Evolutionary conservation across 2,329 filamentous ascomycete genomes (phyloP).

Genomic region (Claviceps pusilla): DNA sequence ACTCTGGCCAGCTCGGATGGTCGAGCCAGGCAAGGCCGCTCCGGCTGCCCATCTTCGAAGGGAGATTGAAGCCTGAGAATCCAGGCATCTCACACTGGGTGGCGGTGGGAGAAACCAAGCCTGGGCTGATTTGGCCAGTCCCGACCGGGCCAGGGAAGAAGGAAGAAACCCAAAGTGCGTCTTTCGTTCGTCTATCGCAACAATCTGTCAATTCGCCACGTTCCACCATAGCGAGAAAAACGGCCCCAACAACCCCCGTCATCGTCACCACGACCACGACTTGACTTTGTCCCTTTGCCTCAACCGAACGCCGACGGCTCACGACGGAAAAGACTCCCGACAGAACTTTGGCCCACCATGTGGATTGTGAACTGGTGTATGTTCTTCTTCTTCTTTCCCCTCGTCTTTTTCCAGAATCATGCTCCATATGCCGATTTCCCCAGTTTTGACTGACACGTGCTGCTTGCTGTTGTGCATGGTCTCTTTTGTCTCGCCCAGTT

Average conservation of each 20-base stretch:
- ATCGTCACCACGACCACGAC: constrained; percentile 7
- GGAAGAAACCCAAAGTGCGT: not conserved
- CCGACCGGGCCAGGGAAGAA: not conserved
- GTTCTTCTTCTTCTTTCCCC: constrained; percentile 16
- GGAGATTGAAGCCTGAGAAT: constrained; percentile 10
- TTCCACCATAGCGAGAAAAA: constrained; percentile 3
- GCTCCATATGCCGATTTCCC: not conserved
- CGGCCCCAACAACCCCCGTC: constrained; percentile 1
- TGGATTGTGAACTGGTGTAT: constrained; percentile 95
- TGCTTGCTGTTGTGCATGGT: constrained; percentile 7
- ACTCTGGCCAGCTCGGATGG: not conserved
- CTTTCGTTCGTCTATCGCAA: not conserved
- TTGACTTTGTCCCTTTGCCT: constrained; percentile 6
- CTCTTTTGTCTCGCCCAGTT: constrained; percentile 29
- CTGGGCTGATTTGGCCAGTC: not conserved
- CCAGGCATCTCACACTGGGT: constrained; percentile 7
- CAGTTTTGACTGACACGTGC: constrained; percentile 19
- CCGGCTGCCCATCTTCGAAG: not conserved
- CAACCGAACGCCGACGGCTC: constrained; percentile 4
- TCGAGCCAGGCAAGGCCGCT: not conserved
- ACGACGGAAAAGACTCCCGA: constrained; percentile 3
- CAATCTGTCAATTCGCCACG: constrained; percentile 4
- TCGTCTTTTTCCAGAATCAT: too few relatives aligned
- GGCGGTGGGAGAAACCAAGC: not conserved
- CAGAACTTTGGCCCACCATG: constrained; percentile 38